phyloP scores from a whole-genome alignment of 2,329 filamentous ascomycete genomes.

The Penicillium hesseltinei region DNA sequence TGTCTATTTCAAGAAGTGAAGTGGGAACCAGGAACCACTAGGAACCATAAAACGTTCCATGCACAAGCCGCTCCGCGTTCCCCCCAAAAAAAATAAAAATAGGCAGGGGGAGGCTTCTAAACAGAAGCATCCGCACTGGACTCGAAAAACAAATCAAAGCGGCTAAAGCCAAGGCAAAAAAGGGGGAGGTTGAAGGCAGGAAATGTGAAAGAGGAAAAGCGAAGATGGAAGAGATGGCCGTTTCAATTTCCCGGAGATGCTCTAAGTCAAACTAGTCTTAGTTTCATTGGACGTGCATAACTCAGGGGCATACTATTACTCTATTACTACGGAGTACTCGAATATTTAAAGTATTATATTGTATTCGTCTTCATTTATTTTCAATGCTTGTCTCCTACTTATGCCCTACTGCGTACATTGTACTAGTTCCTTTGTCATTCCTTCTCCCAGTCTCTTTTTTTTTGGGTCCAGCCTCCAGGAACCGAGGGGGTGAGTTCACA shows the following conservation, averaged over 20 bases:
- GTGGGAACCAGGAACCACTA: conserved; percentile 27
- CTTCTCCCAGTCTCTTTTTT: not conserved
- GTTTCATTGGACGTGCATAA: conserved; percentile 19
- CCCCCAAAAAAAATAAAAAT: conserved; percentile 12
- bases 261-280: conserved; percentile 18
- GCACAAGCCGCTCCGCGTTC: conserved; percentile 10
- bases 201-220: conserved; percentile 13
- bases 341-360: not conserved
- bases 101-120: conserved; percentile 11
- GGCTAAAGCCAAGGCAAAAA: conserved; percentile 14
- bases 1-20: conserved; percentile 24
- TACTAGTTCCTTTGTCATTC: not conserved
- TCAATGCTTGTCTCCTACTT: not conserved
- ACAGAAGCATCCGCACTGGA: conserved; percentile 5
- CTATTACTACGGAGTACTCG: too few species aligned
- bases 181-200: conserved; percentile 12
- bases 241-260: conserved; percentile 22
- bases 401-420: not conserved
- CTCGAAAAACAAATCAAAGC: conserved; percentile 1
- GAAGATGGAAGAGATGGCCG: conserved; percentile 10
- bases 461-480: conserved; percentile 3
- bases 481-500: not conserved
- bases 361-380: not conserved
- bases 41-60: conserved; percentile 23
- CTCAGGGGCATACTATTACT: conserved; percentile 20